Evolutionary conservation across 371 early-diverging fungal species (phyloP), one percentile per base, ranked within the genome.

Genomic region (Rhizomucor pusillus): DNA sequence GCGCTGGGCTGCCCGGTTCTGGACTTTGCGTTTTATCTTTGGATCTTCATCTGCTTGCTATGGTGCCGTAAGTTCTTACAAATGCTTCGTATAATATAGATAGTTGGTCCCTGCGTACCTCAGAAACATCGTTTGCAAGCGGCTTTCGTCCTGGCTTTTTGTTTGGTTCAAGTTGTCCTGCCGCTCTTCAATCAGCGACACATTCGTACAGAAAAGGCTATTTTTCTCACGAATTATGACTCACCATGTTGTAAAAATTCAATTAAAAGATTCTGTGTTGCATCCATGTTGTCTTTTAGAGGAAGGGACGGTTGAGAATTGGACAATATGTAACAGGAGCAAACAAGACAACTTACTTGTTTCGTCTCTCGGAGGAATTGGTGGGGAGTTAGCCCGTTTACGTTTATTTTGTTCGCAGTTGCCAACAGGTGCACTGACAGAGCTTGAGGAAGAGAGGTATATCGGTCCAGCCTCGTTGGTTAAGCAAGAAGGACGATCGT

Each of bases 1-100:
- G 5, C 87, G 76, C 55, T 86, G 87, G 0, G 87, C 87, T 12
- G 86, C 87, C 11, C 87, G 71, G 54, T 86, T 86, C 57, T 86
- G 87, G 1, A 85, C 87, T 25, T 84, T 81, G 29, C 86, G 79
- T 25, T 75, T 74, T 3, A 56, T 52, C 20, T 59, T 64, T 18
- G 64, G 61, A 47, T 60, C 61, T 39, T 59, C 56, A 24, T 34
- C 50, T 14, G 50, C 57, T 20, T 54, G n/a, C 50, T 34, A 46
- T n/a, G n/a, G n/a, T n/a, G n/a, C n/a, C n/a, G n/a, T n/a, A n/a
- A n/a, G n/a, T n/a, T n/a, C n/a, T n/a, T n/a, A n/a, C n/a, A n/a
- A n/a, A n/a, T n/a, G n/a, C n/a, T n/a, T n/a, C n/a, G n/a, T n/a
- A n/a, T n/a, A n/a, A n/a, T n/a, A n/a, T n/a, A n/a, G n/a, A n/a